A percentile compares a stretch with the other conserved stretches of the same genome.
These are phyloP conservation scores for Apiospora rasikravindrae DNA, from an alignment of 2,329 filamentous ascomycete species.

Conservation along the genomic window DNA sequence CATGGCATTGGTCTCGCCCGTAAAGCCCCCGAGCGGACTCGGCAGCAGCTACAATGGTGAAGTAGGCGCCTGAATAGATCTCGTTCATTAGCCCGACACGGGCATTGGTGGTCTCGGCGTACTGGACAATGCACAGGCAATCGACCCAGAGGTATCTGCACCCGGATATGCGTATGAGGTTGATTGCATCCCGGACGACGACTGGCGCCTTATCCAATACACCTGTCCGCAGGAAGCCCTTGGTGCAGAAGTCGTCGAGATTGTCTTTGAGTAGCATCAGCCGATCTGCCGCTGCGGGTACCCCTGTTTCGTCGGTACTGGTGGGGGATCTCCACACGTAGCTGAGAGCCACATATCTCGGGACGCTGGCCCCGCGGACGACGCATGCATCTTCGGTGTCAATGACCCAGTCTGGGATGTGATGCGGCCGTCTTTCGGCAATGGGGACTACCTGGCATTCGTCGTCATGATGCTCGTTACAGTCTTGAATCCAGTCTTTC, in stretches of 20 bases:
- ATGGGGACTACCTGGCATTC: not conserved
- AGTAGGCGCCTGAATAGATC: not conserved
- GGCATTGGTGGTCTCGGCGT: not conserved
- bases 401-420: not conserved
- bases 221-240: not conserved
- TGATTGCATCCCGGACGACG: not conserved
- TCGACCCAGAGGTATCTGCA: not conserved
- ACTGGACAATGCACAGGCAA: not conserved
- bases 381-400: not conserved
- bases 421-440: not conserved
- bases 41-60: not conserved
- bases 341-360: not conserved
- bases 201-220: not conserved
- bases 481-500: not conserved
- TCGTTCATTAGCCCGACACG: not conserved
- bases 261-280: not conserved
- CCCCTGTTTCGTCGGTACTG: too few relatives aligned
- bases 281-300: too few relatives aligned
- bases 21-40: not conserved
- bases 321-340: not conserved
- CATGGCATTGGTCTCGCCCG: too few relatives aligned
- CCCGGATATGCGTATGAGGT: not conserved
- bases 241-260: not conserved
- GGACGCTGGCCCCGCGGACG: not conserved
- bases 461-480: not conserved